Base-by-base conservation (phyloP, 768 basidiomycete genomes). In the Calocera viscosa region DNA sequence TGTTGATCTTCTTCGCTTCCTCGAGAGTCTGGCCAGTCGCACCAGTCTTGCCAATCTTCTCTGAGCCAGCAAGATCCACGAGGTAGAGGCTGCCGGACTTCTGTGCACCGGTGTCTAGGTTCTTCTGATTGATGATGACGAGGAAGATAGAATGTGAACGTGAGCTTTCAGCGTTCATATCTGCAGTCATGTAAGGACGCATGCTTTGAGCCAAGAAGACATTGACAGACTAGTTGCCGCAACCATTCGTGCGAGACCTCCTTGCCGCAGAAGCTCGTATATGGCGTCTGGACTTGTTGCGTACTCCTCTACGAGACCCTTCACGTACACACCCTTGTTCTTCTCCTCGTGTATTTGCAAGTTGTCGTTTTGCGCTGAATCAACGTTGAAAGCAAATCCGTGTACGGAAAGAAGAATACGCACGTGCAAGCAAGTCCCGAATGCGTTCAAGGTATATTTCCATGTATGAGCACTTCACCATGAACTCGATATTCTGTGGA, bases 1-100 rank as follows among this genome's bases (percentile, higher is more conserved):
- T 99, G 81, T 99, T 99, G 80, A 99, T 99, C 83, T 99, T 99
- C 86, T 99, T 99, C 16, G 96, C 96, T 78, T 99, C 96, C 77
- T 99, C 96, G 8, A 99, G 79, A 28, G 96, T 99, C 76, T 99
- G 97, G 1, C 96, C 96, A 1, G 94, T 97, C 64, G 96, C 96
- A 22, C 96, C 96, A 43, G 96, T 99, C 82, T 99, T 99, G 63
- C 95, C 95, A 67, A 99, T 94, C 78, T 99, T 99, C 78, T 99
- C 96, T 24, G 93, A 96, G 72, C 96, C 96, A 66, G 96, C 96
- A 70, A 99, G 81, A 82, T 99, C 96, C 63, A 99, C 96, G 22
- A 99, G 86, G 75, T 96, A 99, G 12, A 99, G 80, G 72, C 97
- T 96, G 34, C 96, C 96, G 2, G 89, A 92, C 80, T 99, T 98